Evolutionary conservation across 805 yeast genomes (phyloP).

Genomic region (Suhomyces sp.): DNA sequence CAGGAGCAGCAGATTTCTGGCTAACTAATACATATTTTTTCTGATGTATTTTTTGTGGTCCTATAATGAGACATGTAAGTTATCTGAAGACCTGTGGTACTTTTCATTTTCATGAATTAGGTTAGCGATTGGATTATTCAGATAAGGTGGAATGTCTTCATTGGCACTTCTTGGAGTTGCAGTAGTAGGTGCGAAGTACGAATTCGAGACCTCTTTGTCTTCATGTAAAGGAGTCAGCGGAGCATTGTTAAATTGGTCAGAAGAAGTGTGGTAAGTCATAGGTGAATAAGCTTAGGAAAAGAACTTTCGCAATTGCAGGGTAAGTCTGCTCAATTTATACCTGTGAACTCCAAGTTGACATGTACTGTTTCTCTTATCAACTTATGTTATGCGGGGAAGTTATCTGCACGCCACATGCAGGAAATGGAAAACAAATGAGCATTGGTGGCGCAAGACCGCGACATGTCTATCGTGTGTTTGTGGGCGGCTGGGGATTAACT

Average conservation of each 20-base stretch:
- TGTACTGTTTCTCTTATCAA: neutral
- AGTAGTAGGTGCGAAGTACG: conserved; percentile 3
- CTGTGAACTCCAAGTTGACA: neutral
- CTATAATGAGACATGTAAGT: conserved; percentile 20
- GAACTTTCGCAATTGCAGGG: neutral
- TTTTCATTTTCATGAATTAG: conserved; percentile 18
- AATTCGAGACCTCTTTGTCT: conserved; percentile 1
- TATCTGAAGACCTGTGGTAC: conserved; percentile 25
- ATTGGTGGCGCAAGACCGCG: neutral
- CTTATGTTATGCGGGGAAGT: neutral
- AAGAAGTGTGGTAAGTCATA: conserved; percentile 12
- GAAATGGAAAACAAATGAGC: neutral
- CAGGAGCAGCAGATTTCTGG: neutral
- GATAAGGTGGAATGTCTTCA: conserved; percentile 4
- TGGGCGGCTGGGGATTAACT: neutral
- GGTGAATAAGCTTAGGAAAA: neutral
- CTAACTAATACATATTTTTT: neutral
- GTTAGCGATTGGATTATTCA: conserved; percentile 11
- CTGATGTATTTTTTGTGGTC: neutral
- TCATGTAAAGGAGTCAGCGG: conserved; percentile 13
- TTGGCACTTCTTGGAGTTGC: conserved; percentile 6
- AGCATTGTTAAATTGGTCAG: conserved; percentile 13
- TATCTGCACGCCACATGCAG: neutral
- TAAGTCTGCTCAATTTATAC: neutral
- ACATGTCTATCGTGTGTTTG: neutral